Evolutionary conservation across 1,139 yeast species (phyloP), one percentile per base, ranked within the genome.

Genomic region (Chernovozyma aurita): DNA sequence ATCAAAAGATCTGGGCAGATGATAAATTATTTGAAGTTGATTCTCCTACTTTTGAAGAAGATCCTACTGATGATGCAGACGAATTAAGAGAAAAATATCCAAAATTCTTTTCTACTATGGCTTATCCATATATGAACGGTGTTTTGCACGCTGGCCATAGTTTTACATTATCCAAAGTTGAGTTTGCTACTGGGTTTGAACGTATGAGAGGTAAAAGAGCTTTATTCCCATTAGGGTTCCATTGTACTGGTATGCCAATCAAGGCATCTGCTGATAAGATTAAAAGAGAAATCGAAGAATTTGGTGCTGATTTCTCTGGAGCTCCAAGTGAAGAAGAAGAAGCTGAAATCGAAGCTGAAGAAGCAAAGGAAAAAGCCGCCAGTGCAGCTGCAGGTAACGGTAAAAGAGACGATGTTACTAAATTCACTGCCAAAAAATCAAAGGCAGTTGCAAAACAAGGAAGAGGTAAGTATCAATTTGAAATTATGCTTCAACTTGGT

Each of bases 191-290:
- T 40, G 97, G 98, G 39, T 94, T 84, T 56, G 96, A 92, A 65
- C 80, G 97, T 64, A 85, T 94, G 92, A 74, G 76, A 54, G 97
- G 97, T 47, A 87, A 85, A 64, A 77, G 85, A 52, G 96, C 97
- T 25, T 70, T 92, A 44, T 92, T 87, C 67, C 98, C 99, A 35
- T 74, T 94, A 43, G 99, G 98, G 37, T 92, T 92, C 81, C 99
- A 92, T 65, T 94, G 98, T 75, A 92, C 98, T 31, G 99, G 99
- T 72, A 85, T 92, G 97, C 98, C 99, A 40, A 94, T 92, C 60
- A 84, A 80, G 68, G 92, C 98, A 14, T 78, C 96, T 54, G 98
- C 99, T 33, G 99, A 92, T 65, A 92, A 92, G 65, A 76, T 94
- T 53, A 78, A 80, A 55, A 79, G 98, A 61, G 98, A 92, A 70